These are phyloP conservation scores for Benincasa hispida DNA, from an alignment of 306 rosid species.

Conservation along the genomic window DNA sequence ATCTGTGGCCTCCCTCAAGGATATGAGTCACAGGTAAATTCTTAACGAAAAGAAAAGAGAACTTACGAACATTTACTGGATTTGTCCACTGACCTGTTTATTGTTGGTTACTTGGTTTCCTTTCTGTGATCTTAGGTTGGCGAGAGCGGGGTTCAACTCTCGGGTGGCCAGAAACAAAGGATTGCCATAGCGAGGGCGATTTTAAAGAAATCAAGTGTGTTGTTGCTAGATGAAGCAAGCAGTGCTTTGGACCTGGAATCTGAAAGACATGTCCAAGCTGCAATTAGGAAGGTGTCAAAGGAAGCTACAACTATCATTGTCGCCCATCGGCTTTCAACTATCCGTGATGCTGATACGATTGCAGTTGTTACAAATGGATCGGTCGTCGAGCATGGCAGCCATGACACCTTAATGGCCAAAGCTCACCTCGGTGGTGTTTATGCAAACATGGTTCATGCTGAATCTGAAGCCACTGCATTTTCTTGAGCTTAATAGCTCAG, in stretches of 20 bases:
- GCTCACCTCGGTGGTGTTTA: constrained; percentile 45
- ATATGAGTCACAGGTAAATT: constrained; percentile 72
- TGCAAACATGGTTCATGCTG: constrained; percentile 54
- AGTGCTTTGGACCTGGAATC: constrained; percentile 84
- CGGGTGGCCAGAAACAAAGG: constrained; percentile 87
- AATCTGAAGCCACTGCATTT: constrained; percentile 69
- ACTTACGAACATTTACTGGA: background rate
- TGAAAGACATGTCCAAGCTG: constrained; percentile 61
- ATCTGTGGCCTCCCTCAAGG: constrained; percentile 84
- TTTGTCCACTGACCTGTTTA: background rate
- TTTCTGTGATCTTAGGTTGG: constrained; percentile 35
- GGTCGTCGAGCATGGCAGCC: constrained; percentile 66
- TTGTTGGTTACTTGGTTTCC: background rate
- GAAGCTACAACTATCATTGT: constrained; percentile 64
- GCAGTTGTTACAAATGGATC: constrained; percentile 61
- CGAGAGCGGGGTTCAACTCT: constrained; percentile 69
- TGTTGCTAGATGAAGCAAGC: constrained; percentile 88
- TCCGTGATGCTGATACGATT: constrained; percentile 55
- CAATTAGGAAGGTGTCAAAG: constrained; percentile 35
- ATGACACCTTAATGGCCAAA: constrained; percentile 48
- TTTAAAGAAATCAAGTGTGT: constrained; percentile 56
- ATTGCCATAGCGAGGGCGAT: constrained; percentile 81
- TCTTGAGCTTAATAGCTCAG: constrained; percentile 11
- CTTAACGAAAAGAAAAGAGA: background rate
- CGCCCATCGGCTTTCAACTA: constrained; percentile 67